These are phyloP conservation scores for Kingdonia uniflora DNA, from an alignment of 164 flowering plant species.

Conservation along the genomic window DNA sequence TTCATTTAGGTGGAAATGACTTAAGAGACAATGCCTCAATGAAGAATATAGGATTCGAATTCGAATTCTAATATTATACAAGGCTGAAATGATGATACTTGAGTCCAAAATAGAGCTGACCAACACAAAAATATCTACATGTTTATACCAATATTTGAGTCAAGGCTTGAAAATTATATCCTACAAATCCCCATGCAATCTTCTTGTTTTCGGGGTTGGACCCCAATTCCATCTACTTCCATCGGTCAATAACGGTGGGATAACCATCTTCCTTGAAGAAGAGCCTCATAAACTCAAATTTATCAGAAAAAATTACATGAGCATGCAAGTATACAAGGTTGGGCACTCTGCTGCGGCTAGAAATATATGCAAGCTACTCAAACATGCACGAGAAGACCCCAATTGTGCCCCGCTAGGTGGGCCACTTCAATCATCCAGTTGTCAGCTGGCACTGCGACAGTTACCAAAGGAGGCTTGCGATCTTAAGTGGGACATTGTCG, in stretches of 20 bases:
- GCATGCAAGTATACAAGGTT: constrained; percentile 33
- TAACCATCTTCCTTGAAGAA: constrained; percentile 64
- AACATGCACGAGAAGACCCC: constrained; percentile 41
- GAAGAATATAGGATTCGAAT: too few relatives aligned
- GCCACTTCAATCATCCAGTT: constrained; percentile 27
- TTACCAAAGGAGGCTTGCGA: constrained; percentile 53
- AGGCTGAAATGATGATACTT: too few relatives aligned
- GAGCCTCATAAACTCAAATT: constrained; percentile 29
- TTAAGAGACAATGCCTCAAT: too few relatives aligned
- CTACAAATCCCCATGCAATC: constrained; percentile 58
- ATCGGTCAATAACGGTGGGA: constrained; percentile 50
- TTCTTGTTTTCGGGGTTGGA: constrained; percentile 66
- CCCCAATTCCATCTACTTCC: constrained; percentile 38
- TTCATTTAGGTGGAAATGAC: too few relatives aligned
- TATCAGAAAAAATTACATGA: constrained; percentile 15
- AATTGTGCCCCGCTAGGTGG: constrained; percentile 31
- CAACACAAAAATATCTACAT: too few relatives aligned
- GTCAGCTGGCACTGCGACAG: constrained; percentile 43
- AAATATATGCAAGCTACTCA: constrained; percentile 61
- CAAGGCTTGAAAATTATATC: constrained; percentile 33
- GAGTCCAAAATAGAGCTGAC: too few relatives aligned
- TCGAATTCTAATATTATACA: too few relatives aligned
- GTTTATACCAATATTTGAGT: too few relatives aligned
- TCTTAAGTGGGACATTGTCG: constrained; percentile 61
- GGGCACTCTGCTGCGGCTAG: constrained; percentile 33